A percentile compares a stretch with the other conserved stretches of the same genome.
These are phyloP conservation scores for Candida tropicalis DNA, from an alignment of 1,139 yeast species.

Conservation along the genomic window DNA sequence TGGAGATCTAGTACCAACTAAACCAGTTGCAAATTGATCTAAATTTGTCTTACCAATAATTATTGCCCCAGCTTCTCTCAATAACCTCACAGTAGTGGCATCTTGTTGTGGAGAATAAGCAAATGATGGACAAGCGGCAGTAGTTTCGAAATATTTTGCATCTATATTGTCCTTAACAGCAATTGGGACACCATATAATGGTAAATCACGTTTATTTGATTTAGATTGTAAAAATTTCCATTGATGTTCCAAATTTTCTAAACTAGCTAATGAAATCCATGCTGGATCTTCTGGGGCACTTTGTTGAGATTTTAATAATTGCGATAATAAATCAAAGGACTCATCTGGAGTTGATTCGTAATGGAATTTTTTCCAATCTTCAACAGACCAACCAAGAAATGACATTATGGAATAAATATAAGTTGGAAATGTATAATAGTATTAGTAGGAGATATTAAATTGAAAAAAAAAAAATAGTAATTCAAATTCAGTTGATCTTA, in stretches of 20 bases:
- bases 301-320: constrained; percentile 51
- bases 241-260: constrained; percentile 66
- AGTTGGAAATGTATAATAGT: background rate
- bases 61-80: constrained; percentile 86
- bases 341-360: constrained; percentile 59
- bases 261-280: constrained; percentile 79
- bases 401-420: constrained; percentile 9
- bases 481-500: background rate
- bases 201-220: constrained; percentile 51
- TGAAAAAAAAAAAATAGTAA: background rate
- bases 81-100: constrained; percentile 68
- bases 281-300: constrained; percentile 69
- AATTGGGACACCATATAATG: constrained; percentile 88
- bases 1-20: constrained; percentile 93
- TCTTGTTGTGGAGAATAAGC: constrained; percentile 68
- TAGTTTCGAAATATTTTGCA: constrained; percentile 76
- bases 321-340: constrained; percentile 53
- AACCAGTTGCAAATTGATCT: constrained; percentile 96
- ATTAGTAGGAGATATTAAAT: background rate
- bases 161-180: constrained; percentile 96
- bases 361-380: constrained; percentile 74
- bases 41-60: constrained; percentile 89
- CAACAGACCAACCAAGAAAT: constrained; percentile 42
- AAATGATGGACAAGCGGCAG: constrained; percentile 93
- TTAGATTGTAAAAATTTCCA: constrained; percentile 75